Evolutionary conservation across 1,284 basidiomycete species (phyloP).

Genomic region (Sporisorium graminicola): DNA sequence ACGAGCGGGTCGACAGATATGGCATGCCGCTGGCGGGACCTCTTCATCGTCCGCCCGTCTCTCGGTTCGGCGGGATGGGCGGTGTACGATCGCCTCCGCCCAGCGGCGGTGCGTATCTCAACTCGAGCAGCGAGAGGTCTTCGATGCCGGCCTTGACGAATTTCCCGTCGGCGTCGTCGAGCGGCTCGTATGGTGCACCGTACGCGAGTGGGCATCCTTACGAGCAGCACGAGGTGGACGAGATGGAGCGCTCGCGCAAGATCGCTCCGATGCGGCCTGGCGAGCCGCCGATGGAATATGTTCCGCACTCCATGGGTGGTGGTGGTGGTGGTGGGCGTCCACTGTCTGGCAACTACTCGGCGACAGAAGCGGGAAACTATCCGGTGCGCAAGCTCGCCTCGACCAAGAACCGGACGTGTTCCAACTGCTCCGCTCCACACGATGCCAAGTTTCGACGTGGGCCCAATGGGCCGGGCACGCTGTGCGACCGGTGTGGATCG

Average conservation of each 20-base stretch:
- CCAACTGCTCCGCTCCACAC: conserved; percentile 52
- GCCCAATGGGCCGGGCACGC: conserved; percentile 49
- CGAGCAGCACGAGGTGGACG: conserved; percentile 41
- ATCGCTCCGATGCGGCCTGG: conserved; percentile 16
- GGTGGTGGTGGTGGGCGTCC: neutral
- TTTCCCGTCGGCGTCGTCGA: conserved; percentile 27
- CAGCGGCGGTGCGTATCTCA: conserved; percentile 24
- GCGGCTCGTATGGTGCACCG: conserved; percentile 21
- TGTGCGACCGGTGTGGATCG: conserved; percentile 56
- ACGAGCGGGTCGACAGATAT: conserved; percentile 26
- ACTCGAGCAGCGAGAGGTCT: conserved; percentile 37
- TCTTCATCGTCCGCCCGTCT: conserved; percentile 27
- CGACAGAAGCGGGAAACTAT: conserved; percentile 16
- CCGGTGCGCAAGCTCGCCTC: conserved; percentile 53
- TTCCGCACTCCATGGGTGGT: neutral
- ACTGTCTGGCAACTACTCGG: conserved; percentile 4
- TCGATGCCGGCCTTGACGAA: conserved; percentile 27
- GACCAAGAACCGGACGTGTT: conserved; percentile 55
- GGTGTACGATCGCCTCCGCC: conserved; percentile 23
- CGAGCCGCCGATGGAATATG: conserved; percentile 9
- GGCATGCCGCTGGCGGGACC: conserved; percentile 12
- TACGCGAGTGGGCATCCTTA: conserved; percentile 18
- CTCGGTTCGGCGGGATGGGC: conserved; percentile 16
- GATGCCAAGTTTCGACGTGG: conserved; percentile 53
- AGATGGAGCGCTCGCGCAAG: conserved; percentile 35